These are phyloP conservation scores for Crithidia sp. DNA, from an alignment of 208 protist genomes.

Conservation along the genomic window DNA sequence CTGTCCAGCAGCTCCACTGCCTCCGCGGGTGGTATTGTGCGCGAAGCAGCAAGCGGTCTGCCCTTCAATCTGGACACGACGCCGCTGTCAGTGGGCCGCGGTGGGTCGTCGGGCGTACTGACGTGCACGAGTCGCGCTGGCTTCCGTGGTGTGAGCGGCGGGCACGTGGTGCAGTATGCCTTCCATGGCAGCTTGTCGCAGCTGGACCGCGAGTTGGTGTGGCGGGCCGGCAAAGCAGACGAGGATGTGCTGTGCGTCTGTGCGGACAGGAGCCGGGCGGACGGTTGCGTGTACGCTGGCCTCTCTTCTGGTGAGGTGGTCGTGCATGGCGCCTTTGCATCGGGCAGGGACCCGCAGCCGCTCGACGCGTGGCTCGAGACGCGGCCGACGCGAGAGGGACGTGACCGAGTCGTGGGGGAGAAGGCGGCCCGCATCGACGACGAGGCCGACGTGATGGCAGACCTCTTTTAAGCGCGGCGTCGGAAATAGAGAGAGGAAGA, in stretches of 20 bases:
- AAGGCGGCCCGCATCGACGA: conserved; percentile 47
- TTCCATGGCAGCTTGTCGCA: conserved; percentile 5
- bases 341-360: neutral
- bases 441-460: conserved; percentile 23
- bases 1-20: conserved; percentile 9
- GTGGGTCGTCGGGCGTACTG: conserved; percentile 26
- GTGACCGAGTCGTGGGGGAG: conserved; percentile 24
- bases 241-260: conserved; percentile 73
- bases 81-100: conserved; percentile 24
- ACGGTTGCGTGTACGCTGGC: conserved; percentile 61
- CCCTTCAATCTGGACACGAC: conserved; percentile 55
- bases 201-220: conserved; percentile 20
- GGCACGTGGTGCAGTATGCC: conserved; percentile 66
- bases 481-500: too few relatives aligned
- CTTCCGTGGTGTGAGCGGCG: conserved; percentile 48
- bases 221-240: conserved; percentile 44
- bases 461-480: conserved; percentile 21
- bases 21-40: conserved; percentile 1
- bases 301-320: conserved; percentile 65
- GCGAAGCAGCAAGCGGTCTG: conserved; percentile 27
- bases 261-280: conserved; percentile 34
- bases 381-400: conserved; percentile 33
- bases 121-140: conserved; percentile 67
- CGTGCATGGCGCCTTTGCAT: conserved; percentile 34
- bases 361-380: conserved; percentile 48